A percentile compares a stretch with the other conserved stretches of the same genome.
Evolutionary conservation across 108 stramenopile species (phyloP).

Genomic region (Skeletonema costatum): DNA sequence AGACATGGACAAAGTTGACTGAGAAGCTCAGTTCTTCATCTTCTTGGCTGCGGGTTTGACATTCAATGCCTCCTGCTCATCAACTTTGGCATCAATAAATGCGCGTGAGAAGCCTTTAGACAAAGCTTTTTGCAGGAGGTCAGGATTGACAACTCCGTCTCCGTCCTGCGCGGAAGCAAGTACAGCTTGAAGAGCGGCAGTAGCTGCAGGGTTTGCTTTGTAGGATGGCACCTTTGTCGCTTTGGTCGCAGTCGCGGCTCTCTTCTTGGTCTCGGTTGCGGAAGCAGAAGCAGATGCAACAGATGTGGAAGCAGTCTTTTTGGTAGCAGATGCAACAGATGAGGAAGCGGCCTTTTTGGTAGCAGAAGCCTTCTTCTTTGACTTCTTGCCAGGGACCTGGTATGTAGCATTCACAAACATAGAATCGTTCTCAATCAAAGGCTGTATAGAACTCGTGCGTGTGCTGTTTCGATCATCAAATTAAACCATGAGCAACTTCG

Average conservation of each 20-base stretch:
- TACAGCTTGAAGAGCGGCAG: neutral
- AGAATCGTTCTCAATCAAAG: neutral
- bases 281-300: neutral
- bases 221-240: neutral
- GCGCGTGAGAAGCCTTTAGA: neutral
- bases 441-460: neutral
- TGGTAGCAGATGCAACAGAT: neutral
- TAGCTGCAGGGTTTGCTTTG: neutral
- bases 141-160: neutral
- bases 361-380: neutral
- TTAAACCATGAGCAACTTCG: neutral
- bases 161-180: neutral
- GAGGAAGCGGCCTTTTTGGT: neutral
- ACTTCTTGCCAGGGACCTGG: constrained; percentile 50
- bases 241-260: neutral
- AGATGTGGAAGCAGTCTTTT: neutral
- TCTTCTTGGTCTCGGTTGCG: neutral
- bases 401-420: constrained; percentile 25
- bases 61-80: neutral
- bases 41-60: neutral
- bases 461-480: neutral
- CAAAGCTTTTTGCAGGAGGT: neutral
- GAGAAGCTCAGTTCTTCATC: neutral
- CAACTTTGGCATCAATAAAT: neutral
- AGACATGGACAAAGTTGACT: no score